Evolutionary conservation across 2,329 filamentous ascomycete species (phyloP), one percentile per base, ranked within the genome.

Genomic region (Huntiella savannae): DNA sequence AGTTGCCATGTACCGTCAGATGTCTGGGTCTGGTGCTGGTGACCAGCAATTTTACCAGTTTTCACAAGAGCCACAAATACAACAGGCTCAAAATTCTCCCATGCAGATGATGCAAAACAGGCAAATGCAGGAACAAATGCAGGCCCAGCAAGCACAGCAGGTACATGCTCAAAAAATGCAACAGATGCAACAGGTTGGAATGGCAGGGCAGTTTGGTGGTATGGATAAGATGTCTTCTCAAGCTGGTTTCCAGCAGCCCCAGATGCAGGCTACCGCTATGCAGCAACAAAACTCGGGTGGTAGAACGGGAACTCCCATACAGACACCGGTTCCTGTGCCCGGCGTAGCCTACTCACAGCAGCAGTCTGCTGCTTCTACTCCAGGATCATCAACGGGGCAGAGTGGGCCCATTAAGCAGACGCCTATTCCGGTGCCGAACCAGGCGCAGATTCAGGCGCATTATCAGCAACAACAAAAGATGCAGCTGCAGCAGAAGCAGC

Each of bases 401-500:
- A 28, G 8, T 10, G 22, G 15, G 12, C 22, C 40, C 3, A 8
- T 13, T n/a, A 41, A 41, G 40, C 40, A 41, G n/a, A 41, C 40
- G 12, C 40, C 40, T 4, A 28, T 41, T 13, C 40, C 40, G 11
- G 40, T 41, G 11, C 40, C 40, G 3, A 41, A 41, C 3, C 40
- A 41, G 19, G 40, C 40, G 12, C 40, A 41, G 19, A 41, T 41
- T 5, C 45, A 43, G 38, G 33, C 33, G 11, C 38, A 42, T n/a
- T 34, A 35, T 17, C 45, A 47, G 28, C 45, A 44, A 17, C 57
- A 53, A n/a, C 51, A 51, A 36, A 50, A 52, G 13, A 17, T 32
- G 12, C 37, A 34, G 15, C 49, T 48, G 28, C 55, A 54, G 19
- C 57, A 53, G 13, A 42, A 47, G 3, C 46, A 47, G 28, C 48